Evolutionary conservation across 768 basidiomycete species (phyloP), one percentile per base, ranked within the genome.

Genomic region (Pseudohyphozyma bogoriensis): DNA sequence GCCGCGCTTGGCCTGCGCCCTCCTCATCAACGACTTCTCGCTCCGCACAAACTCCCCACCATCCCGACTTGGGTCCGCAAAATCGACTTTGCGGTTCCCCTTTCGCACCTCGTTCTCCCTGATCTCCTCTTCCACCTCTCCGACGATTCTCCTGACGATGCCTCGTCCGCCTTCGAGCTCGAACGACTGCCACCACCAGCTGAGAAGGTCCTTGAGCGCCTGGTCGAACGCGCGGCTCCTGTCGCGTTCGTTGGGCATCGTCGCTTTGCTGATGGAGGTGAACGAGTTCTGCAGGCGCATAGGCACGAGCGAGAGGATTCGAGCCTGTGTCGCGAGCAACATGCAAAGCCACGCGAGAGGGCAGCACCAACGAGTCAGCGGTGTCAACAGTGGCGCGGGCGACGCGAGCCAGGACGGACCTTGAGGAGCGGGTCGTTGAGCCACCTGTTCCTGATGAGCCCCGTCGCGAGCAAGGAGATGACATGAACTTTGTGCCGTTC

Each of bases 401-500:
- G n/a, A n/a, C n/a, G n/a, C n/a, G n/a, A n/a, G n/a, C n/a, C n/a
- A n/a, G n/a, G 22, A 75, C 82, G 54, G 70, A 90, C 92, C 69
- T 93, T 89, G 32, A 97, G 76, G 15, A 93, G 75, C 2, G 77
- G 74, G 68, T 95, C 87, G 56, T 88, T 90, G 18, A 89, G 69
- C 86, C 87, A 93, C 59, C 76, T 77, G 70, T 99, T 97, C 42
- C 95, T 81, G 26, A 82, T 74, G 47, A 78, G 74, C 7, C 84
- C 87, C 70, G 85, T 89, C 18, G 81, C 80, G 16, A 97, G 79
- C 18, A 95, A 78, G n/a, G 81, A 76, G 15, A 92, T 74, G 12
- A 89, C 87, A 68, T 99, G 95, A 18, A 89, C 77, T 74, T 93
- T 92, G 76, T 97, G 93, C 56, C 82, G 83, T 59, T 85, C 81